These are phyloP conservation scores for Epichloe sylvatica DNA, from an alignment of 2,329 filamentous ascomycete genomes.

Conservation along the genomic window DNA sequence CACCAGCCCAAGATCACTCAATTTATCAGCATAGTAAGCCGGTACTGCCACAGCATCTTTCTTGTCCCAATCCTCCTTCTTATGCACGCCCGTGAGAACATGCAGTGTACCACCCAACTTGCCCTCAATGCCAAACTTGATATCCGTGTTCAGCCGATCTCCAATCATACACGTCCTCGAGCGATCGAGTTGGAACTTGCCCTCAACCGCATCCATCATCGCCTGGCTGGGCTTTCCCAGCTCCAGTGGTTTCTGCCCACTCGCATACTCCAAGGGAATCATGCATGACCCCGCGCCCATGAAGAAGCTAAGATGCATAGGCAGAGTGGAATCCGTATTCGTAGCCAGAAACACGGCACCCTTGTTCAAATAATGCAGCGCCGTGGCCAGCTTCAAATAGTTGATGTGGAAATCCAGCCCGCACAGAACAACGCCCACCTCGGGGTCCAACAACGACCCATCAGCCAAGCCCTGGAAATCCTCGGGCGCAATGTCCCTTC, in stretches of 20 bases:
- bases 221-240: conserved; percentile 93
- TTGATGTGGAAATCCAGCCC: conserved; percentile 92
- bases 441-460: conserved; percentile 62
- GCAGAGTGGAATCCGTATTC: conserved; percentile 82
- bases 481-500: conserved; percentile 63
- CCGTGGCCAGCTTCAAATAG: conserved; percentile 80
- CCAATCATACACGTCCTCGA: conserved; percentile 87
- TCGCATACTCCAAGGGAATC: conserved; percentile 63
- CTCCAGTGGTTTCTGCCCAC: conserved; percentile 54
- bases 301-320: conserved; percentile 69
- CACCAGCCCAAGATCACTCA: conserved; percentile 54
- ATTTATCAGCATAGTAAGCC: conserved; percentile 66
- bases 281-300: conserved; percentile 79
- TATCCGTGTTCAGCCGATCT: conserved; percentile 87
- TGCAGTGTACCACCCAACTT: conserved; percentile 80
- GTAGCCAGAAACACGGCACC: conserved; percentile 85
- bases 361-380: conserved; percentile 69
- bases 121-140: conserved; percentile 85
- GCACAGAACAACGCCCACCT: conserved; percentile 78
- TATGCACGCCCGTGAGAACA: conserved; percentile 79
- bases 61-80: conserved; percentile 69
- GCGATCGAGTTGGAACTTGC: conserved; percentile 81
- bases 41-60: conserved; percentile 57
- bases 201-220: conserved; percentile 98
- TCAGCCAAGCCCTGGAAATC: conserved; percentile 73